phyloP scores from a whole-genome alignment of 768 basidiomycete genomes.

The Lactifluus piperatus region DNA sequence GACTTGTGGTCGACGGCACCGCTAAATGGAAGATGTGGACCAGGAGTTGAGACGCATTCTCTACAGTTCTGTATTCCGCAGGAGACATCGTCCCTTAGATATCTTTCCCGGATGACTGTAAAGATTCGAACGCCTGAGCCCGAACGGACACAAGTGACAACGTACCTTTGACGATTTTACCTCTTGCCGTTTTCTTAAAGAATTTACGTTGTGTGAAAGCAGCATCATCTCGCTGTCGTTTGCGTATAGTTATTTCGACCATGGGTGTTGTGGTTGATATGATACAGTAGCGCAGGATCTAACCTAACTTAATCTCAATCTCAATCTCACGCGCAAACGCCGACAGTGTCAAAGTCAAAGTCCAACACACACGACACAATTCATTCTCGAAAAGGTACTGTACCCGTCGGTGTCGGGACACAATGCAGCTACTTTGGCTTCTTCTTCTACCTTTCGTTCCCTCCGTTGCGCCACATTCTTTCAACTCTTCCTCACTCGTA shows the following conservation, averaged over 20 bases:
- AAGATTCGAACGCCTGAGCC: not conserved
- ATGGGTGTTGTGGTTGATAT: constrained; percentile 25
- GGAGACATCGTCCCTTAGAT: constrained; percentile 83
- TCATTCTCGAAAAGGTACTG: too few relatives aligned
- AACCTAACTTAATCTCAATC: constrained; percentile 13
- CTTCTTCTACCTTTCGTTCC: constrained; percentile 37
- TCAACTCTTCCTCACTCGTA: constrained; percentile 47
- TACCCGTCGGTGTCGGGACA: not conserved
- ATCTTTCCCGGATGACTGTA: constrained; percentile 80
- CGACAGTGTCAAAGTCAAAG: too few relatives aligned
- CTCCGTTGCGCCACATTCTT: constrained; percentile 29
- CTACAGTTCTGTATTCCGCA: constrained; percentile 75
- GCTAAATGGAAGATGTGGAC: constrained; percentile 44
- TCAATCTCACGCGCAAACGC: not conserved
- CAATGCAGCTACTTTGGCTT: constrained; percentile 41
- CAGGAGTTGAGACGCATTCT: constrained; percentile 40
- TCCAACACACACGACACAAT: too few relatives aligned
- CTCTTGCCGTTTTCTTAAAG: constrained; percentile 90
- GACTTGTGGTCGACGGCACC: constrained; percentile 50
- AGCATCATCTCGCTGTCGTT: constrained; percentile 62
- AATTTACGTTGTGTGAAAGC: constrained; percentile 81
- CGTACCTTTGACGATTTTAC: constrained; percentile 89
- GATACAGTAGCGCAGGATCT: too few relatives aligned
- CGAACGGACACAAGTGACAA: not conserved
- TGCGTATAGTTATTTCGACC: constrained; percentile 62